Conservation (phyloP, 2,329 filamentous ascomycete species). For the Knufia fluminis region DNA sequence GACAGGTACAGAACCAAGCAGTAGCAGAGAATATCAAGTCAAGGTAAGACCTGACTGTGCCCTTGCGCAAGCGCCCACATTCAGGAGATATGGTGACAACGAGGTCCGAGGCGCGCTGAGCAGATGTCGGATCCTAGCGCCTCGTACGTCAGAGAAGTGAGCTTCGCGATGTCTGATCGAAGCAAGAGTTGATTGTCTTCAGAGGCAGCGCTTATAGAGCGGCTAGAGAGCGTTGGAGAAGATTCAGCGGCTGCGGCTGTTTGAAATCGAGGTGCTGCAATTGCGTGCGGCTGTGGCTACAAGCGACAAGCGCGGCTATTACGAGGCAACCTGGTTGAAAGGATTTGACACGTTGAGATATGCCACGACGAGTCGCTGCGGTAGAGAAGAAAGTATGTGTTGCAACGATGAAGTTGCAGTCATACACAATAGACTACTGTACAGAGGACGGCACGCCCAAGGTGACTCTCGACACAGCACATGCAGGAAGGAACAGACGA, state of each 20-base stretch:
- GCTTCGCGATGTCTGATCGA: constrained; percentile 2
- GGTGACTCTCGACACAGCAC: not conserved
- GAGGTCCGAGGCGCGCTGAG: not conserved
- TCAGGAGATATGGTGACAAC: constrained; percentile 4
- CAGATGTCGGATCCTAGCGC: not conserved
- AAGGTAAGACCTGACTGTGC: not conserved
- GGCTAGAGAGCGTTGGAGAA: not conserved
- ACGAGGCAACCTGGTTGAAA: not conserved
- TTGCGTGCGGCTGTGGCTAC: not conserved
- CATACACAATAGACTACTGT: not conserved
- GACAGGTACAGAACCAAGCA: not conserved
- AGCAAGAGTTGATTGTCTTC: not conserved
- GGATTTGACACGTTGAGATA: not conserved
- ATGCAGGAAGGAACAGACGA: not conserved
- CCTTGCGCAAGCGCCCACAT: not conserved
- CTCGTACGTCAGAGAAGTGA: constrained; percentile 5
- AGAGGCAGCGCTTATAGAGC: constrained; percentile 5
- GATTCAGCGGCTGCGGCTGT: constrained; percentile 8
- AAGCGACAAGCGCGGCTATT: constrained; percentile 9
- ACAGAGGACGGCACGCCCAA: not conserved
- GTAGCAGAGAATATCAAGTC: constrained; percentile 4
- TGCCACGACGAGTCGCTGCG: not conserved
- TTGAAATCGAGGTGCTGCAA: not conserved
- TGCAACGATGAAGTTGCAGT: not conserved
- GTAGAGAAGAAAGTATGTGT: not conserved